Conservation (phyloP, 768 basidiomycete genomes). For the Xerocomus brunneocitrinus region DNA sequence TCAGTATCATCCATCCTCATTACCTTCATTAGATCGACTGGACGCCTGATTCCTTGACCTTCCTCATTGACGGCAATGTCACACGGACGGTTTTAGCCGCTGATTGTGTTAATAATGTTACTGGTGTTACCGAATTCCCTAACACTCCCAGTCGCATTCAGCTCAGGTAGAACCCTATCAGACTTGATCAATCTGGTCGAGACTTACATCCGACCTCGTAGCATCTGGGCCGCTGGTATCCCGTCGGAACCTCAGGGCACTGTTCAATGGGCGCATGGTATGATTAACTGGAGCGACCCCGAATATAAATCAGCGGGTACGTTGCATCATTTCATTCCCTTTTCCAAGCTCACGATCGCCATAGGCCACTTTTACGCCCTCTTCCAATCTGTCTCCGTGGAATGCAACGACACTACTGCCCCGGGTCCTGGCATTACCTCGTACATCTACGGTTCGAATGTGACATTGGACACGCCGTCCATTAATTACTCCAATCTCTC, state of each 20-base stretch:
- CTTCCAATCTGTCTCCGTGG: conserved; percentile 56
- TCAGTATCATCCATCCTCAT: neutral
- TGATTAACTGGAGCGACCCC: conserved; percentile 78
- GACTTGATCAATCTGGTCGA: neutral
- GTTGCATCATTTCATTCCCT: conserved; percentile 1
- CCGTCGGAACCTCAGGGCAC: conserved; percentile 57
- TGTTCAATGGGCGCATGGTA: conserved; percentile 73
- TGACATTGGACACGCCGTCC: conserved; percentile 46
- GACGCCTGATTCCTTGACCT: conserved; percentile 63
- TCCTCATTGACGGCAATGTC: conserved; percentile 63
- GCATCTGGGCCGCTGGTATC: conserved; percentile 84
- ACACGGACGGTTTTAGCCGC: conserved; percentile 65
- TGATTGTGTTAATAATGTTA: conserved; percentile 46
- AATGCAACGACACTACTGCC: conserved; percentile 51
- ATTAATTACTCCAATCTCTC: conserved; percentile 58
- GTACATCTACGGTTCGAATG: conserved; percentile 60
- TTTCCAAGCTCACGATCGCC: neutral
- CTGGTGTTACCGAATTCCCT: conserved; percentile 64
- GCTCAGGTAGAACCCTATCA: conserved; percentile 49
- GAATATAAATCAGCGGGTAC: conserved; percentile 67
- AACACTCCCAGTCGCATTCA: conserved; percentile 78
- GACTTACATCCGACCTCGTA: conserved; percentile 12
- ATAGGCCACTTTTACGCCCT: conserved; percentile 68
- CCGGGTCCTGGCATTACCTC: conserved; percentile 48
- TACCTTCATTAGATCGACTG: conserved; percentile 62